Conservation (phyloP, 2,329 filamentous ascomycete genomes). For the Ophiostoma sp. region DNA sequence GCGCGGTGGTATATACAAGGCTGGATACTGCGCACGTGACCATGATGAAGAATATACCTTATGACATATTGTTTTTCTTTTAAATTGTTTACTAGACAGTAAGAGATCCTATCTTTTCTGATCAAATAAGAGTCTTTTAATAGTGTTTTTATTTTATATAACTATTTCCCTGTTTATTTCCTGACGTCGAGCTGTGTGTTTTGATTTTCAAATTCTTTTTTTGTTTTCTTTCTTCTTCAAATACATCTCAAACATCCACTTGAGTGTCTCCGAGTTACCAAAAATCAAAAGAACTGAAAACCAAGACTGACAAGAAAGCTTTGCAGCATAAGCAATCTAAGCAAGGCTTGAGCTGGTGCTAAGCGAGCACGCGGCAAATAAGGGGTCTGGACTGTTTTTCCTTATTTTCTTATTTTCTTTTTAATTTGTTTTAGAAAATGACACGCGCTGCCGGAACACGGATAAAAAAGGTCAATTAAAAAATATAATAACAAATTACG, state of each 20-base stretch:
- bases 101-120: no score
- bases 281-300: not conserved
- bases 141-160: not conserved
- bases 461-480: not conserved
- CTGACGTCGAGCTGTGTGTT: no score
- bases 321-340: slow-evolving; percentile 7
- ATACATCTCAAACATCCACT: no score
- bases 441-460: not conserved
- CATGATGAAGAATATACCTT: no score
- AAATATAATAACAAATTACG: not conserved
- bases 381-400: not conserved
- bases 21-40: not conserved
- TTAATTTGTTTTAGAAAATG: not conserved
- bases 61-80: not conserved
- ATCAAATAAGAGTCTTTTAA: no score
- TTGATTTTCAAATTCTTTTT: no score
- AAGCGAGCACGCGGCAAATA: not conserved
- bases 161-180: not conserved
- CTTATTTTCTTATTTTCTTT: not conserved
- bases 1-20: not conserved
- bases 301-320: not conserved
- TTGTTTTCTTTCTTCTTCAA: no score
- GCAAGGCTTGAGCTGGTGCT: not conserved
- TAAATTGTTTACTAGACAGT: not conserved
- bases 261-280: no score